Evolutionary conservation across 768 basidiomycete species (phyloP), one percentile per base, ranked within the genome.

Genomic region (Rhizopogon rudus): DNA sequence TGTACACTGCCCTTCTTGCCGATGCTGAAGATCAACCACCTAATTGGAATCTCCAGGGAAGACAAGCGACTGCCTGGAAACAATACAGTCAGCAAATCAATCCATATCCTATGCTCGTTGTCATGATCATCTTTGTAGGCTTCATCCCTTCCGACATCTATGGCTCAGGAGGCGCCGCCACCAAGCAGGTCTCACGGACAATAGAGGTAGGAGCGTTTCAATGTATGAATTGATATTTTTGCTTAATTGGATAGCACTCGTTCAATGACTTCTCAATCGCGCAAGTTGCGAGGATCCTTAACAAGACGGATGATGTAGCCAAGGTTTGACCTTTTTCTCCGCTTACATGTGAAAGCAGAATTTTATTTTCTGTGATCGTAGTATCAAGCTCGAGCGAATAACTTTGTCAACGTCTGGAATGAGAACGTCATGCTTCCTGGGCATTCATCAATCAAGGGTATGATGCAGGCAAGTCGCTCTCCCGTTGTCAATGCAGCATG

Each of bases 211-310:
- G 58, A 31, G 35, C 35, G 7, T 20, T 14, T 13, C 8, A 25
- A 54, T n/a, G 13, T 22, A 16, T 9, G 17, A 28, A 22, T 20
- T 42, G 17, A 28, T 14, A 42, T 37, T 20, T 33, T 44, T 22
- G 13, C 46, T 57, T 52, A 49, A 16, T 29, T 43, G 6, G 5
- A 35, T 48, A 86, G 84, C 76, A 86, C 60, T 75, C 84, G 1
- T 86, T 86, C 63, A 77, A 77, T 53, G 84, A 86, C 59, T 86
- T 86, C 59, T 68, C 80, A 1, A 81, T 86, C 48, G 81, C 82
- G 1, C 84, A 86, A 71, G 84, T 85, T 2, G 79, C 84, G 0
- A 82, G 79, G 57, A 55, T 75, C 5, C 69, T 86, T 3, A 80
- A 79, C 17, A 80, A 78, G 52, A 69, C 68, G 0, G 69, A 65